Percentiles rank a stretch among this genome's conserved stretches.
phyloP scores from a whole-genome alignment of 768 basidiomycete genomes.

The Xerocomus potaroensis region DNA sequence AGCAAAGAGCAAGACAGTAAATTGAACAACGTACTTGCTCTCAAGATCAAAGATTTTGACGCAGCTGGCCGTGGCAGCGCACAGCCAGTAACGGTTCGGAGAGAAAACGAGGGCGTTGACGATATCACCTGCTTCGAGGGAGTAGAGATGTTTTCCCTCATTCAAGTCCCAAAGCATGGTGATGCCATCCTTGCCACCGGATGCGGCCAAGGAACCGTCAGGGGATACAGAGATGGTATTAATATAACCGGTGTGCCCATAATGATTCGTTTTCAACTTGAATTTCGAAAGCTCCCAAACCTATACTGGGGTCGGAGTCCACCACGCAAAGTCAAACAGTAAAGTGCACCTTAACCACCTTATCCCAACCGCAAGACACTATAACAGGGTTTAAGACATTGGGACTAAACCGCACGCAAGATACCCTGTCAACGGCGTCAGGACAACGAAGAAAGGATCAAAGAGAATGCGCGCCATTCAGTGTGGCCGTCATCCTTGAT shows the following conservation, averaged over 20 bases:
- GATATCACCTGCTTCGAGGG: slow-evolving; percentile 95
- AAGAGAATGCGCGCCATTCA: slow-evolving; percentile 63
- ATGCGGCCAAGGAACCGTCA: slow-evolving; percentile 97
- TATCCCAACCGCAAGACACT: slow-evolving; percentile 99
- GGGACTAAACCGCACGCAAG: slow-evolving; percentile 98
- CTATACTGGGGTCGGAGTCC: slow-evolving; percentile 45
- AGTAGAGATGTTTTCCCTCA: slow-evolving; percentile 99
- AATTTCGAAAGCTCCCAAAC: slow-evolving; percentile 99
- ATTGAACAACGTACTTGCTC: slow-evolving; percentile 74
- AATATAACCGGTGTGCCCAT: slow-evolving; percentile 99
- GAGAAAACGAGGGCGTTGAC: slow-evolving; percentile 99
- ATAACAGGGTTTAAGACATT: slow-evolving; percentile 97
- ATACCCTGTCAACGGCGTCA: slow-evolving; percentile 61
- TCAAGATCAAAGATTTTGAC: slow-evolving; percentile 99
- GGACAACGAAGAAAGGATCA: background rate
- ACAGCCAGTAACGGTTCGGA: slow-evolving; percentile 99
- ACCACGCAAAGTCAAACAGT: background rate
- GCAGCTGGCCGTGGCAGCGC: slow-evolving; percentile 94
- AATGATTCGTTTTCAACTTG: slow-evolving; percentile 99
- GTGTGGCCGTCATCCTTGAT: slow-evolving; percentile 98
- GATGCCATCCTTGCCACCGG: slow-evolving; percentile 99
- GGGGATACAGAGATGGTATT: slow-evolving; percentile 98
- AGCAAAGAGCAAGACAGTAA: background rate
- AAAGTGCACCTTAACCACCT: slow-evolving; percentile 88
- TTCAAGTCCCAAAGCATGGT: slow-evolving; percentile 99